These are phyloP conservation scores for Cadophora luteo-olivacea DNA, from an alignment of 2,329 filamentous ascomycete species.

Conservation along the genomic window DNA sequence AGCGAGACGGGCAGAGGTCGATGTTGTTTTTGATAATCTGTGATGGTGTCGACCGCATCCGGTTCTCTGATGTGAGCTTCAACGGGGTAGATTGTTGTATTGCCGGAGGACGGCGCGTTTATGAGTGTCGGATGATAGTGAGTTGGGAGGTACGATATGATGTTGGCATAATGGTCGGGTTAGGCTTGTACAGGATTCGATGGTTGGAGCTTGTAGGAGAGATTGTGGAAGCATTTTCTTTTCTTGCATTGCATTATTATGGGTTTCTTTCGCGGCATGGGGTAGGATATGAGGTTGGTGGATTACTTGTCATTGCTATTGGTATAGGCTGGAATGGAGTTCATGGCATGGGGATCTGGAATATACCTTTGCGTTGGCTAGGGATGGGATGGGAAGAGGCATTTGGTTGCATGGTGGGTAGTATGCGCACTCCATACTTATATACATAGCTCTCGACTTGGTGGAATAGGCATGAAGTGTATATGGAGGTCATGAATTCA, in stretches of 20 bases:
- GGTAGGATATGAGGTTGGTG: background rate
- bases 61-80: background rate
- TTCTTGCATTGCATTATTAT: constrained; percentile 7
- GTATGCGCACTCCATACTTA: background rate
- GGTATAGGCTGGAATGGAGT: background rate
- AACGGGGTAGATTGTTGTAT: background rate
- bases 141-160: background rate
- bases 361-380: constrained; percentile 13
- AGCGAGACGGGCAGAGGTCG: background rate
- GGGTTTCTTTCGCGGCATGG: background rate
- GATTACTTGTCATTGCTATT: background rate
- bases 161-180: background rate
- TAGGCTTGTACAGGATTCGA: background rate
- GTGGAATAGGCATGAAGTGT: background rate
- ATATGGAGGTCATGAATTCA: background rate
- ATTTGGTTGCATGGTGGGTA: background rate
- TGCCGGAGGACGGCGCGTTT: background rate
- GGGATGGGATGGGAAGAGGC: constrained; percentile 5
- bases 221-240: background rate
- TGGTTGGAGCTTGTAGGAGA: background rate
- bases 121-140: background rate
- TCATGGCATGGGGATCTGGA: constrained; percentile 3
- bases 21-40: constrained; percentile 1
- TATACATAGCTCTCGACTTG: background rate
- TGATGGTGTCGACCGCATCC: background rate